phyloP scores from a whole-genome alignment of 202 grass and related monocot species.

The Cymbopogon flexuosus region DNA sequence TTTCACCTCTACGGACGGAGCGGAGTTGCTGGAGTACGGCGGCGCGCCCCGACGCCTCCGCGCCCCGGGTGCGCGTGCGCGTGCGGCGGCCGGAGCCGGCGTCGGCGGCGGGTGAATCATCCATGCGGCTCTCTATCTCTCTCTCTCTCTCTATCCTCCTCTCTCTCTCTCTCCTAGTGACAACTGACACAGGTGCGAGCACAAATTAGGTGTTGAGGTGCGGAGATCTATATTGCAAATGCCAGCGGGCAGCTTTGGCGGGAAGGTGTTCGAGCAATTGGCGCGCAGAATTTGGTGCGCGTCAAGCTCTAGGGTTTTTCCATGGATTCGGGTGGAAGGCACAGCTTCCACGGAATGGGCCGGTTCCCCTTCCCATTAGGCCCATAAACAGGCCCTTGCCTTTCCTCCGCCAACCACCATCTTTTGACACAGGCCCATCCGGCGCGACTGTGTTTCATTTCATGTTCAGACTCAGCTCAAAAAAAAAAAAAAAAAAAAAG shows the following conservation, averaged over 20 bases:
- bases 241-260: conserved; percentile 30
- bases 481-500: too few species aligned
- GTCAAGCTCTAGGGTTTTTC: conserved; percentile 31
- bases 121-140: conserved; percentile 16
- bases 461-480: background rate
- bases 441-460: background rate
- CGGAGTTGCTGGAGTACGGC: conserved; percentile 68
- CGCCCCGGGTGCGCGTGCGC: conserved; percentile 44
- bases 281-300: conserved; percentile 34
- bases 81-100: conserved; percentile 44
- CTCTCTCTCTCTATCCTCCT: background rate
- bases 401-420: too few species aligned
- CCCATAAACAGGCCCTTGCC: too few species aligned
- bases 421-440: too few species aligned
- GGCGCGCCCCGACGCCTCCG: conserved; percentile 45
- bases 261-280: conserved; percentile 46
- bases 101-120: conserved; percentile 33
- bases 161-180: background rate
- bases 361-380: too few species aligned
- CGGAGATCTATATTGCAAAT: conserved; percentile 19
- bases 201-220: background rate
- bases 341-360: too few species aligned
- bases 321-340: background rate
- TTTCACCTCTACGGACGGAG: conserved; percentile 36
- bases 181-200: too few species aligned